Base-by-base conservation (phyloP, 805 yeast genomes). In the Candida ovalis region DNA sequence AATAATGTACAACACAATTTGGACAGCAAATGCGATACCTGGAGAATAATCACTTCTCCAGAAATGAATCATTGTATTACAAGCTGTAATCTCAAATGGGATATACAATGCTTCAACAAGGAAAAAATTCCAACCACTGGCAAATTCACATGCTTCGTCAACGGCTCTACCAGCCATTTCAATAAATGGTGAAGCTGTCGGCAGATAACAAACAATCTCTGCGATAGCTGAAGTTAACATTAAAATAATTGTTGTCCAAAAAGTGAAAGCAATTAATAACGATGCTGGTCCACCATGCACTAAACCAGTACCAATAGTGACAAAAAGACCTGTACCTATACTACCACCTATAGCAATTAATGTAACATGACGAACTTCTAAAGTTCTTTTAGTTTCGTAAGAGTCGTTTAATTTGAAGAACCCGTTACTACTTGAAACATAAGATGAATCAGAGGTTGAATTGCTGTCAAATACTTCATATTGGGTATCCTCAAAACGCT, bases 31-130 rank as follows among this genome's bases (percentile, higher is more conserved):
- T 3, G 89, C 79, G 21, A 82, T 81, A 1, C 81, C 91, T 0
- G 89, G 81, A 2, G 82, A 75, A 61, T 77, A 86, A 57, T 80
- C 88, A 53, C 78, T 80, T 49, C 85, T 71, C 95, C 95, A 86
- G 59, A 72, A 86, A 58, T 87, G 88, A 35, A 86, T 71, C 45
- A 86, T 77, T 12, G 87, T 75, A 54, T 85, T 84, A 43, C 78
- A 78, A 53, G 72, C 47, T 3, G 75, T 72, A 40, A 76, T 71
- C 59, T 75, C 80, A 49, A 74, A 74, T 12, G 80, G 79, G 55
- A 75, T 72, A 53, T 72, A 73, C 47, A 73, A 62, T 41, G 73
- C 66, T 53, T 73, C 71, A 73, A 74, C 70, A 24, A 75, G 52
- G 64, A 71, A 69, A 45, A 68, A 69, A 55, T 69, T 69, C 57